These are phyloP conservation scores for Erysimum cheiri DNA, from an alignment of 441 rosid genomes.

Conservation along the genomic window DNA sequence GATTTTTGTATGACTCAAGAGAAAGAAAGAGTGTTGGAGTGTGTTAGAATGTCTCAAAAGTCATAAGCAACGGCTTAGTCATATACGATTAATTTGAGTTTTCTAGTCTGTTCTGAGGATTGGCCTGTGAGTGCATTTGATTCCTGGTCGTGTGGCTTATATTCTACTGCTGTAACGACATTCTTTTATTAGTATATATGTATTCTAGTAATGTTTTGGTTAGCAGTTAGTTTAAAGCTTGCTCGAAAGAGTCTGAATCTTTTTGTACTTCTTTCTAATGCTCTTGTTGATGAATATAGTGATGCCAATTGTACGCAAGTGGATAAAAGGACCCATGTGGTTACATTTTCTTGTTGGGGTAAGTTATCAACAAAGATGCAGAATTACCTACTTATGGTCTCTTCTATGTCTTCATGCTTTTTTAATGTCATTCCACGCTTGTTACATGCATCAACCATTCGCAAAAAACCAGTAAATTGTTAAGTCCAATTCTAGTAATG, in stretches of 20 bases:
- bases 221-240: conserved; percentile 20
- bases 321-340: conserved; percentile 93
- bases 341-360: conserved; percentile 92
- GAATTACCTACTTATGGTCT: background rate
- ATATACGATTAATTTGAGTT: background rate
- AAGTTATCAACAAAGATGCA: conserved; percentile 47
- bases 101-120: background rate
- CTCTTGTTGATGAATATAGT: conserved; percentile 53
- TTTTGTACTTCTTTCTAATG: background rate
- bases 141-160: background rate
- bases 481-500: background rate
- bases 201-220: conserved; percentile 8
- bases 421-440: background rate
- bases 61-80: background rate
- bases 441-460: background rate
- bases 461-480: background rate
- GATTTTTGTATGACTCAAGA: conserved; percentile 1
- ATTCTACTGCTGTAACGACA: background rate
- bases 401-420: background rate
- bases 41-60: background rate
- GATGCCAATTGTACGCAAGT: conserved; percentile 78
- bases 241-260: conserved; percentile 5
- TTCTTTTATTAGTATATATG: background rate
- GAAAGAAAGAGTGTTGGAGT: conserved; percentile 1
- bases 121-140: background rate